Evolutionary conservation across 164 flowering plant species (phyloP), one percentile per base, ranked within the genome.

Genomic region (Platanus orientalis): DNA sequence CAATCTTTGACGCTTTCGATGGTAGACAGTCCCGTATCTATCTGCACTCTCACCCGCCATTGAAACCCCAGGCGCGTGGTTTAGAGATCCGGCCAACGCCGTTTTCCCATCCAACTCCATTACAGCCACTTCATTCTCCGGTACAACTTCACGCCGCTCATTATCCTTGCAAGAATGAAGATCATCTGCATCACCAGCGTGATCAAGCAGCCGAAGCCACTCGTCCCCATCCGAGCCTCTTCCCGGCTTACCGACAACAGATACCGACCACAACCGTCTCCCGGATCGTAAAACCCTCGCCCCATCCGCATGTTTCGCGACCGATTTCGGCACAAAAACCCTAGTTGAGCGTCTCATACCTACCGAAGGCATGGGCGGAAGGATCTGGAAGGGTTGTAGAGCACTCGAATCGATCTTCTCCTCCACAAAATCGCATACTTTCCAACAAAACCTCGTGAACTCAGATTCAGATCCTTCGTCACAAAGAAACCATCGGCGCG

Each of bases 281-380:
- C 96, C 96, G 6, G 97, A 91, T 34, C 96, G 70, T 62, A 91
- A 62, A 23, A 83, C 88, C 61, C 82, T 75, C 1, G 77, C 88
- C 44, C 79, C 85, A 63, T 76, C 83, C 0, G 42, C 65, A 19
- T 71, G 72, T 63, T 80, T 80, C 54, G 61, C 74, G 55, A 81
- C 75, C 40, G 83, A 57, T 69, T 77, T 77, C 28, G 80, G 77
- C 11, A 73, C 88, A 30, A 85, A 81, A 48, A 85, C 84, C 75
- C 94, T 81, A 23, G 94, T 87, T 32, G 82, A 79, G 51, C 88
- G 69, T 63, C 93, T 69, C 87, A 84, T 83, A 26, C 86, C 89
- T 24, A 83, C 95, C 17, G 88, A 78, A 62, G 94, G 90, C 94
- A 88, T 88, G 68, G 64, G 69, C 71, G 70, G 52, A 58, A 53